phyloP scores from a whole-genome alignment of 371 early-diverging fungal genomes.

The Mycotypha africana region DNA sequence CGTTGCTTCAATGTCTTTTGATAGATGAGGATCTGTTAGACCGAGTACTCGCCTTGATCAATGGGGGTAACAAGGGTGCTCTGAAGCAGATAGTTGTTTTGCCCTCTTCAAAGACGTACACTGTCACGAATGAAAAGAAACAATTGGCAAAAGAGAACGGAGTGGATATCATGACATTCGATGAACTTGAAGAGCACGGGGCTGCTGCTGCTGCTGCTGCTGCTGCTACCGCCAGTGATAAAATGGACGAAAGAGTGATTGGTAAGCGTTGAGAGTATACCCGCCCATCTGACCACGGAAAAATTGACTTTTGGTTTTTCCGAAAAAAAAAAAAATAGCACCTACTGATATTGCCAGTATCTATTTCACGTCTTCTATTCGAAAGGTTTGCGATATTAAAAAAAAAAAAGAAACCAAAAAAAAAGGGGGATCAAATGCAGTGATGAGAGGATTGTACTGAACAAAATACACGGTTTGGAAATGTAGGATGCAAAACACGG shows the following conservation, averaged over 20 bases:
- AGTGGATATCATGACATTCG: slow-evolving; percentile 15
- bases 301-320: no score
- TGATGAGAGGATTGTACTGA: no score
- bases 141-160: slow-evolving; percentile 16
- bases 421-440: no score
- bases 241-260: no score
- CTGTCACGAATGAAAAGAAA: no score
- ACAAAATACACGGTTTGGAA: no score
- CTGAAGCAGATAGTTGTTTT: slow-evolving; percentile 23
- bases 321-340: slow-evolving; percentile 6
- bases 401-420: no score
- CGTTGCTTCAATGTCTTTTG: slow-evolving; percentile 25
- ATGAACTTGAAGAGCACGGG: slow-evolving; percentile 29
- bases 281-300: no score
- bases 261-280: no score
- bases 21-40: slow-evolving; percentile 14
- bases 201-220: slow-evolving; percentile 13
- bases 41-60: no score
- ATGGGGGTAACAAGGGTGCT: no score
- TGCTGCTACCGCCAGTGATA: slow-evolving; percentile 24
- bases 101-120: no score
- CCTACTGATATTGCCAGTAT: slow-evolving; percentile 36
- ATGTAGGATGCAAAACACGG: slow-evolving; percentile 24
- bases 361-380: slow-evolving; percentile 20
- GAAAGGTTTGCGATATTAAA: slow-evolving; percentile 1